These are phyloP conservation scores for Ammopiptanthus mongolicus DNA, from an alignment of 306 rosid genomes.

Conservation along the genomic window DNA sequence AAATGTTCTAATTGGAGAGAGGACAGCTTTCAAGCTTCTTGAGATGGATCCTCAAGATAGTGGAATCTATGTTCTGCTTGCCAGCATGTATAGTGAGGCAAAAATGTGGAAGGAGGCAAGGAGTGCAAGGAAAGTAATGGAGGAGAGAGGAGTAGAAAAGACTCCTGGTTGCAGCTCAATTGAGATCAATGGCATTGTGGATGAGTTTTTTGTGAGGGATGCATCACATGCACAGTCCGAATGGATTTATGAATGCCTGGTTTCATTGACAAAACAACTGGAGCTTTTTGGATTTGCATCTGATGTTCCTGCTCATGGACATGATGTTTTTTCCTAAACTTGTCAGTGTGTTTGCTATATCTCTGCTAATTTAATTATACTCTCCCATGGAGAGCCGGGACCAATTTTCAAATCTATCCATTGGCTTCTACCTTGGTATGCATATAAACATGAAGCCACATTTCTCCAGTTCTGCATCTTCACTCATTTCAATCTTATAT, in stretches of 20 bases:
- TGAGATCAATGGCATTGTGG: constrained; percentile 54
- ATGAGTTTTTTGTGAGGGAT: constrained; percentile 54
- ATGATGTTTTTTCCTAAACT: constrained; percentile 13
- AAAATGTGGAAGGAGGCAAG: constrained; percentile 60
- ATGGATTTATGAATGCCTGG: constrained; percentile 46
- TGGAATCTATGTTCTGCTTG: constrained; percentile 66
- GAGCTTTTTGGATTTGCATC: constrained; percentile 25
- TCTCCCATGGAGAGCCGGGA: constrained; percentile 2
- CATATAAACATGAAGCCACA: neutral
- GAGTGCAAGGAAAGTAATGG: constrained; percentile 43
- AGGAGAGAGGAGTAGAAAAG: constrained; percentile 55
- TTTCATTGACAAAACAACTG: constrained; percentile 45
- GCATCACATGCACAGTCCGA: constrained; percentile 37
- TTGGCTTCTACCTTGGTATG: neutral
- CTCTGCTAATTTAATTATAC: constrained; percentile 3
- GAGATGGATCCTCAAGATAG: constrained; percentile 71
- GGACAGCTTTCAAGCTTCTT: constrained; percentile 66
- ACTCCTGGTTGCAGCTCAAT: constrained; percentile 72
- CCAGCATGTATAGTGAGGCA: constrained; percentile 65
- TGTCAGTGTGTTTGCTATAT: constrained; percentile 7
- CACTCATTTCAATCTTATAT: neutral
- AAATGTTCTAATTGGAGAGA: constrained; percentile 60
- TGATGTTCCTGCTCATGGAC: neutral
- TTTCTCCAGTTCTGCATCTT: constrained; percentile 8
- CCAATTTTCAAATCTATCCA: neutral